Evolutionary conservation across 202 grass and related monocot species (phyloP), one percentile per base, ranked within the genome.

Genomic region (Cymbopogon flexuosus): DNA sequence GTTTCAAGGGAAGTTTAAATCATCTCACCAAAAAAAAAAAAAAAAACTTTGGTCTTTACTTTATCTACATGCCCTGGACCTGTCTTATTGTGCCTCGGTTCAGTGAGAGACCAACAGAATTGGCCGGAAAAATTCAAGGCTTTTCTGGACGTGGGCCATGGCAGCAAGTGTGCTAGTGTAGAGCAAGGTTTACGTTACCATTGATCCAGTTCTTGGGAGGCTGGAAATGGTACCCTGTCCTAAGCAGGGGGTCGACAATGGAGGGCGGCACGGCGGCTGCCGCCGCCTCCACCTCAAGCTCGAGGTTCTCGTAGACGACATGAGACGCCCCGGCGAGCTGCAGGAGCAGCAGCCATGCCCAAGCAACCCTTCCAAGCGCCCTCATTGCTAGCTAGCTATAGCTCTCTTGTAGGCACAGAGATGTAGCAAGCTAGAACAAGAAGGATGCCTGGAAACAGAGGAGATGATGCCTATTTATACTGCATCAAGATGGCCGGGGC

Each of bases 201-300:
- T 83, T 83, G 41, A 89, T 89, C 88, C 81, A 97, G 51, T 97
- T 84, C 70, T 83, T 89, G 19, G 6, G 65, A 16, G 90, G 90
- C 47, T 77, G 88, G 88, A 93, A 93, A 57, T 97, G 93, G 47
- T 91, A 97, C 56, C 90, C 88, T 0, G 90, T 84, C 27, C 86
- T 84, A 14, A 91, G 67, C 65, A 85, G 29, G 10, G 81, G 12
- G 46, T 45, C 33, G 24, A 89, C 3, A 37, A 74, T 73, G 35
- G 84, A 87, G 0, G 83, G 51, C 24, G 76, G 80, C 42, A 84
- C 88, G 64, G 79, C 10, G 10, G 31, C 21, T 5, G 76, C 13
- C 12, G 73, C 24, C 14, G 35, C 18, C 72, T 81, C 37, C 0
- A 29, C 3, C 45, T 84, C 74, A 18, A 89, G 59, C 36, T 84